Evolutionary conservation across 2,329 filamentous ascomycete species (phyloP).

Genomic region (Blastomyces parvus): DNA sequence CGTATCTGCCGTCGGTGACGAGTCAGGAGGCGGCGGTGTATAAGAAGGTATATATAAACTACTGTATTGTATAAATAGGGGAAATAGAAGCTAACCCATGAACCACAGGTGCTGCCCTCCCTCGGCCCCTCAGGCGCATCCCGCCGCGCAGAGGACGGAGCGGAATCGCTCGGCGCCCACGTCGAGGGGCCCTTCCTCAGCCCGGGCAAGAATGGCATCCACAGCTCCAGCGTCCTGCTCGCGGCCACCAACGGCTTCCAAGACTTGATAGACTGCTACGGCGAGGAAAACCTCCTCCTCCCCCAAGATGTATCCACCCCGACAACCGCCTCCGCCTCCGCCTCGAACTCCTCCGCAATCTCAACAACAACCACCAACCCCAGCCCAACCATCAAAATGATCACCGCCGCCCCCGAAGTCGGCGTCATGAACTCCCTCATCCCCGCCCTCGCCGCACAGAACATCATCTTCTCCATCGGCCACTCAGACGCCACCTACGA

Average conservation of each 20-base stretch:
- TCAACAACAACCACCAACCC: background rate
- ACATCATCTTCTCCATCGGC: slow-evolving; percentile 70
- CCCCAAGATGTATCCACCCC: slow-evolving; percentile 1
- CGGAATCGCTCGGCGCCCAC: slow-evolving; percentile 82
- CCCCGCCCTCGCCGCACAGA: slow-evolving; percentile 52
- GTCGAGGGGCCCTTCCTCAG: slow-evolving; percentile 84
- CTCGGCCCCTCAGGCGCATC: slow-evolving; percentile 59
- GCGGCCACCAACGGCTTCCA: slow-evolving; percentile 51
- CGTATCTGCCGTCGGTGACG: slow-evolving; percentile 75
- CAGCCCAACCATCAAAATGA: slow-evolving; percentile 54
- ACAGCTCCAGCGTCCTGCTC: slow-evolving; percentile 63
- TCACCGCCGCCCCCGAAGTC: slow-evolving; percentile 77
- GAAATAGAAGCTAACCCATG: background rate
- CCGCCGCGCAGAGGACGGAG: slow-evolving; percentile 56
- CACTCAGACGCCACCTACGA: slow-evolving; percentile 85
- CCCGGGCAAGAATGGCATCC: slow-evolving; percentile 75
- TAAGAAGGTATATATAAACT: slow-evolving; percentile 47
- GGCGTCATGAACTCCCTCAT: slow-evolving; percentile 62
- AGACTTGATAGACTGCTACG: slow-evolving; percentile 51
- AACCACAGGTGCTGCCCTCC: slow-evolving; percentile 52
- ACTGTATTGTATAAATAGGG: slow-evolving; percentile 3
- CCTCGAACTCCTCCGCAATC: slow-evolving; percentile 4
- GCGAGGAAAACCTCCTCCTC: slow-evolving; percentile 52
- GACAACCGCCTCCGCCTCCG: background rate
- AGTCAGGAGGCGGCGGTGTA: slow-evolving; percentile 72